Evolutionary conservation across 768 basidiomycete species (phyloP), one percentile per base, ranked within the genome.

Genomic region (Termitomyces sp.): DNA sequence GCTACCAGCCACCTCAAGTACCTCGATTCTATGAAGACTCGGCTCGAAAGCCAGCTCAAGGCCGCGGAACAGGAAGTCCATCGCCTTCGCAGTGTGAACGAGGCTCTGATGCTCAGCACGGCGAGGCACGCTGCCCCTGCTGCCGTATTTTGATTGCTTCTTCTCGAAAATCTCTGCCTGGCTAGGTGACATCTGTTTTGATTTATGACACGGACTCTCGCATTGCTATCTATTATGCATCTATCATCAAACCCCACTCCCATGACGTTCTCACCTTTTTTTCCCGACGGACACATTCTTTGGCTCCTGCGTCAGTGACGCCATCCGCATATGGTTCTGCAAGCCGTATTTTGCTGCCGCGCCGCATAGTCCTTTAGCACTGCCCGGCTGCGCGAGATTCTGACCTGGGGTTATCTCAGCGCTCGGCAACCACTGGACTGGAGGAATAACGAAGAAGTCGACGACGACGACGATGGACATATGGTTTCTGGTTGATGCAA

Each of bases 1-100:
- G 89, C 92, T 41, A 90, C 89, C 61, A 85, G 83, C 52, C 91
- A 94, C 73, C 88, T 95, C 77, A 83, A 85, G 74, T 86, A 90
- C 64, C 86, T 94, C 65, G 90, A 94, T 76, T 82, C 86, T 69
- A 84, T 86, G 63, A 86, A 85, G 61, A 80, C 79, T 57, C 84
- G 88, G 66, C 76, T 89, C 63, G 88, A 90, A 78, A 81, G 80
- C 68, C 78, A 87, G 68, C 79, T 92, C 62, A 84, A 89, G 72
- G 78, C 82, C 69, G 86, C 88, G 59, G 90, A 92, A 72, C 79
- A 82, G 56, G 90, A 92, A 75, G 87, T 89, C 59, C 78, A 85
- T 70, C 83, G 89, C 64, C 86, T 91, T 66, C 83, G 89, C 72
- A 86, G 82, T 67, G 85, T 94, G 63, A 93, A 93, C 73, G 91